Percentiles rank a stretch among this genome's conserved stretches.
These are phyloP conservation scores for Boletales sp. DNA, from an alignment of 768 basidiomycete genomes.

Conservation along the genomic window DNA sequence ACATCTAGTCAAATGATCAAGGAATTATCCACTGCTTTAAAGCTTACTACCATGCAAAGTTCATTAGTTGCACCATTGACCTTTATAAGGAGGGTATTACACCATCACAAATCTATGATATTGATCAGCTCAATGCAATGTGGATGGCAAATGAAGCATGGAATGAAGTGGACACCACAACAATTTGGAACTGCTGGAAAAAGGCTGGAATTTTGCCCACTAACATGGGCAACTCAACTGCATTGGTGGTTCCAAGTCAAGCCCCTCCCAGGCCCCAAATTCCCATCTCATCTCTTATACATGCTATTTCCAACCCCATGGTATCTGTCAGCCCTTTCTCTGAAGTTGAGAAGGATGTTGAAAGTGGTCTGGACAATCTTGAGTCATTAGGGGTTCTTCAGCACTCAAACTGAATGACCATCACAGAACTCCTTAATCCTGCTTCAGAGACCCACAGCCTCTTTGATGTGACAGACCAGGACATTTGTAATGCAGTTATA, in stretches of 20 bases:
- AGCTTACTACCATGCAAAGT: too few relatives aligned
- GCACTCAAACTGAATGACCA: neutral
- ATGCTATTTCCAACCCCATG: too few relatives aligned
- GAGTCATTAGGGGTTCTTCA: neutral
- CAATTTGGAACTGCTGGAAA: constrained; percentile 1
- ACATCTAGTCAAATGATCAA: too few relatives aligned
- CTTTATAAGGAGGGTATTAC: neutral
- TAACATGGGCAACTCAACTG: too few relatives aligned
- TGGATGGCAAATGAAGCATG: neutral
- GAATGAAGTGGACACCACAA: constrained; percentile 3
- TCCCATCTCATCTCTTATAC: neutral
- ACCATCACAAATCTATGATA: neutral
- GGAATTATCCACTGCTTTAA: too few relatives aligned
- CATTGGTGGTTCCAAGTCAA: too few relatives aligned
- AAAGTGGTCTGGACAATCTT: neutral
- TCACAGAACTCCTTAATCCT: neutral
- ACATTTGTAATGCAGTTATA: neutral
- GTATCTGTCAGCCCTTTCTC: too few relatives aligned
- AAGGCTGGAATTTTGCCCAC: constrained; percentile 1
- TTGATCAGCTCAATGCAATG: constrained; percentile 4
- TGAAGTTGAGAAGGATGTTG: neutral
- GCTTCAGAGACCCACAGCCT: neutral
- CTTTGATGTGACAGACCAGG: neutral
- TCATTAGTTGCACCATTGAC: too few relatives aligned
- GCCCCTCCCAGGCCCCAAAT: neutral